Base-by-base conservation (phyloP, 108 stramenopile genomes). In the Craspedostauros australis region DNA sequence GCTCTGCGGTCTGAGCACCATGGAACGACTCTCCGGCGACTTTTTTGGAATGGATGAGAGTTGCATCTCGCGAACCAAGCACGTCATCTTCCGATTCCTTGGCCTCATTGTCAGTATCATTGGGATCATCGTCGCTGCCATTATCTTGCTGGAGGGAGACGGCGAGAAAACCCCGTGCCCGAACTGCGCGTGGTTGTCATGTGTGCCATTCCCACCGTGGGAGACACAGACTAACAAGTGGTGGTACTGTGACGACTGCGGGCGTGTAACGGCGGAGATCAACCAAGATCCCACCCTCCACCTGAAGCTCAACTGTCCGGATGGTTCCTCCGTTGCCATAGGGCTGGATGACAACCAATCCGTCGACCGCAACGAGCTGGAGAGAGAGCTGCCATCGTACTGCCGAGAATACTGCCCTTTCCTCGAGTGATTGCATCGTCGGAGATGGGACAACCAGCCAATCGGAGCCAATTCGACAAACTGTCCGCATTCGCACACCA, bases 181-280 rank as follows among this genome's bases (percentile, higher is more conserved):
- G 9, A 52, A 62, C 12, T 93, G 91, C 50, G 53, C 46, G 3
- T 79, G 66, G 48, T 57, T 93, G 38, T 84, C 82, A 0, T 93
- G 91, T 44, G 72, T 89, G 28, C 67, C 87, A 12, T 87, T 93
- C 42, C 91, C 91, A 28, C 84, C 85, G 0, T 88, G 91, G 87
- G 56, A 59, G 2, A 64, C 58, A 7, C 42, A 70, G 6, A 43
- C 60, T 49, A 54, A 85, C 16, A 86, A 86, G 52, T 93, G 91
- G 91, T 93, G 91, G 91, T 89, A 89, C 36, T 93, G 91, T 56
- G 91, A 93, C 39, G 87, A 93, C 54, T 93, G 91, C 40, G 76
- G 68, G 50, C 57, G 39, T 31, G 75, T 84, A 14, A 76, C 78
- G n/a, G 89, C 86, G 27, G 76, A 84, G 22, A 82, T 78, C 19